Conservation (phyloP, 768 basidiomycete genomes). For the Lyophyllum atratum region DNA sequence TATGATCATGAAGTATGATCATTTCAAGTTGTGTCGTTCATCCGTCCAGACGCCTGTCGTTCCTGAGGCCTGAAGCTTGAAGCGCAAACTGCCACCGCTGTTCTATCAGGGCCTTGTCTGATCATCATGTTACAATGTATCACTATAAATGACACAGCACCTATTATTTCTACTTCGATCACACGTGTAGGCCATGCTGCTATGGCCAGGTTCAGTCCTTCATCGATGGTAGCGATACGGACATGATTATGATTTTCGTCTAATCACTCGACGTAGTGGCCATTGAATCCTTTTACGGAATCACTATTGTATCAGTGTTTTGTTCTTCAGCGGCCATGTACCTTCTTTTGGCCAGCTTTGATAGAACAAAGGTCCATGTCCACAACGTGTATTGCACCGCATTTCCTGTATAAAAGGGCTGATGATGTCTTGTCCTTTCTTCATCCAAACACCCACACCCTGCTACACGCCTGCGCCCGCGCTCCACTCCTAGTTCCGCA, state of each 20-base stretch:
- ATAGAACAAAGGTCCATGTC: constrained; percentile 25
- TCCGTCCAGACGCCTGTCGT: not conserved
- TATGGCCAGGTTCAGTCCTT: not conserved
- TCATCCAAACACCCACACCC: constrained; percentile 4
- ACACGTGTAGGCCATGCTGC: not conserved
- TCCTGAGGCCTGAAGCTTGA: not conserved
- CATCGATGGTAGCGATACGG: not conserved
- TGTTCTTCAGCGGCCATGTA: not conserved
- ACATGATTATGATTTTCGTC: not conserved
- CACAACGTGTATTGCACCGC: constrained; percentile 21
- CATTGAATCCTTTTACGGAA: not conserved
- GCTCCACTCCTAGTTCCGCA: constrained; percentile 7
- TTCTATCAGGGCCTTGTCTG: not conserved
- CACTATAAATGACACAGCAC: not conserved
- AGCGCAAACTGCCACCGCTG: not conserved
- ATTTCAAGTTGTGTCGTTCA: not conserved
- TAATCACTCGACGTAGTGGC: not conserved
- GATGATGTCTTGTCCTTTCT: not conserved
- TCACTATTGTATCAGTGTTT: not conserved
- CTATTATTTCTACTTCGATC: not conserved
- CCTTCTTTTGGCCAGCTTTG: constrained; percentile 20
- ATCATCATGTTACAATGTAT: not conserved
- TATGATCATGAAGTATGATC: not conserved
- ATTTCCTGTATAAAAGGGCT: constrained; percentile 18
- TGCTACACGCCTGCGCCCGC: not conserved